Base-by-base conservation (phyloP, 129 eudicot species). In the Flaveria ramosissima region DNA sequence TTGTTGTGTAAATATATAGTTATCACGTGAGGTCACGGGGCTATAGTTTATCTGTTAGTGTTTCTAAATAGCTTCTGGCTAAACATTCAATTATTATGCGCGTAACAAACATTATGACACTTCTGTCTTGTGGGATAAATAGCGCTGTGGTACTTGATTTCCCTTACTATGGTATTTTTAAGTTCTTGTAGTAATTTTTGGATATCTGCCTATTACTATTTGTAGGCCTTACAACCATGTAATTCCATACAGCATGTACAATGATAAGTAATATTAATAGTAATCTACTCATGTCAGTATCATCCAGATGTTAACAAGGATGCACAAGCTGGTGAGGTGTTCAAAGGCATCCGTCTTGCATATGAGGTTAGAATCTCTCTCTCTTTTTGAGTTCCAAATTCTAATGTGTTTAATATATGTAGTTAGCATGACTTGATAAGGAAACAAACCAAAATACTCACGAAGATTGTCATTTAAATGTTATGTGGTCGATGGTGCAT, bases 231-330 rank as follows among this genome's bases (percentile, higher is more conserved):
- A 52, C 43, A 13, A 45, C 42, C 8, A 68, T 23, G 72, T 46
- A 17, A 16, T 71, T 41, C 4, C 4, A 27, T 27, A 27, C 32
- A 27, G 32, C 32, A 27, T 27, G 32, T 27, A 4, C 32, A 27
- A 27, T 27, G 26, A 30, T n/a, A 9, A 47, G 42, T 36, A 15
- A 26, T 71, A 50, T 32, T 27, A 27, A 78, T 60, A 30, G 11
- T 78, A 42, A 17, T 73, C 68, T 56, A 26, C 65, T 56, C 72
- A 66, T 80, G 50, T 11, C 96, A 93, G 98, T 93, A 83, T 80
- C 98, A 93, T 84, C 98, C 98, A 26, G 98, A 93, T 82, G 98
- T 93, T 74, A 90, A 88, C 90, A 93, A 93, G 85, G 92, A 87
- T 75, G 71, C 86, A 43, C 81, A 84, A 70, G 92, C 97, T 83